These are phyloP conservation scores for Colletotrichum australisinense DNA, from an alignment of 2,329 filamentous ascomycete genomes.

Conservation along the genomic window DNA sequence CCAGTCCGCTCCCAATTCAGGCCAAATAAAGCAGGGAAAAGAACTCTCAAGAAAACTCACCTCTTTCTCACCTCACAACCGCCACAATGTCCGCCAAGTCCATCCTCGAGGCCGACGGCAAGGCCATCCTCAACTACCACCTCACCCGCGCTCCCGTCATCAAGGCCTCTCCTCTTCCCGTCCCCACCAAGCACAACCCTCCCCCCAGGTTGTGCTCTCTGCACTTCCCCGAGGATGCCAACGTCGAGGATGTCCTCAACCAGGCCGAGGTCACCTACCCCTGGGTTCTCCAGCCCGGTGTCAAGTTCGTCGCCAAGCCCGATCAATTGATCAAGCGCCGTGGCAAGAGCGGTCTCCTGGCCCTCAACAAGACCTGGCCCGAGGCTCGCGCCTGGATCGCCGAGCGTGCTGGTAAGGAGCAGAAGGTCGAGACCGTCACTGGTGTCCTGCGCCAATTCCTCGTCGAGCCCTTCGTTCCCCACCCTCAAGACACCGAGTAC, in stretches of 20 bases:
- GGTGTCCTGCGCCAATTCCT: constrained; percentile 95
- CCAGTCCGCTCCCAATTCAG: background rate
- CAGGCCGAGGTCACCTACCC: constrained; percentile 97
- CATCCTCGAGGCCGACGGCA: constrained; percentile 98
- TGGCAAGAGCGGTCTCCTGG: constrained; percentile 97
- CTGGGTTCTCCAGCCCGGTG: constrained; percentile 85
- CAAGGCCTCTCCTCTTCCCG: constrained; percentile 94
- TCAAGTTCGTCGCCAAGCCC: constrained; percentile 98
- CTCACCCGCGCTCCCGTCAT: constrained; percentile 97
- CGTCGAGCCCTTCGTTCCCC: constrained; percentile 97
- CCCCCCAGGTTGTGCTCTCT: constrained; percentile 91
- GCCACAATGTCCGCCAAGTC: constrained; percentile 77
- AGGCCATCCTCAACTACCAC: constrained; percentile 99
- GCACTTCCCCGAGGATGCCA: constrained; percentile 90
- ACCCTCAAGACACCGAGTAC: constrained; percentile 95
- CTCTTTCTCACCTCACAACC: constrained; percentile 22
- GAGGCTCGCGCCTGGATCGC: constrained; percentile 96
- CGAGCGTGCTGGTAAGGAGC: constrained; percentile 88
- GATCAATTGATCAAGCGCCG: constrained; percentile 99
- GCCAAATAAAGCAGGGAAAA: constrained; percentile 28
- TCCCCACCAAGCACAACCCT: constrained; percentile 88
- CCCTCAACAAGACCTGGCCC: constrained; percentile 96
- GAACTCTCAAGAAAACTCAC: constrained; percentile 27
- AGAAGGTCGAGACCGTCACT: constrained; percentile 91
- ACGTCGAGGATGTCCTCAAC: constrained; percentile 86